Percentiles rank a stretch among this genome's conserved stretches.
Evolutionary conservation across 345 rosid species (phyloP).

Genomic region (Acer campestre): DNA sequence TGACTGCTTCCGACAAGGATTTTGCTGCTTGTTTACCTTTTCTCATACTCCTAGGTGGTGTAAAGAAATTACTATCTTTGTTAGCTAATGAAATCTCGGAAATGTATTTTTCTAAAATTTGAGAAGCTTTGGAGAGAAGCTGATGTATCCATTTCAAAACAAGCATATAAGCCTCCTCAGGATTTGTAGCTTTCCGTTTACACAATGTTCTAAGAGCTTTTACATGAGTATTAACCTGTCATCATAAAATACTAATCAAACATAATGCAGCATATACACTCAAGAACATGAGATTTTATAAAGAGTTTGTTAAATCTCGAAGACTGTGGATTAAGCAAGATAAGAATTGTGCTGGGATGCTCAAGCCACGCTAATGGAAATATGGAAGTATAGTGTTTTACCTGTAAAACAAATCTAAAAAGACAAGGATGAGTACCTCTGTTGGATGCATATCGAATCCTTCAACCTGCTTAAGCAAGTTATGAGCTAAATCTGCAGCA

Average conservation of each 20-base stretch:
- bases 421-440: conserved; percentile 54
- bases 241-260: conserved; percentile 26
- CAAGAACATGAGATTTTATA: not conserved
- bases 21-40: conserved; percentile 47
- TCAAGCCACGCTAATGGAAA: too few species aligned
- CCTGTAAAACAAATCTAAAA: too few species aligned
- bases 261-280: conserved; percentile 2
- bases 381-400: too few species aligned
- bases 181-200: conserved; percentile 60
- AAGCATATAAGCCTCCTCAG: conserved; percentile 65
- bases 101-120: conserved; percentile 65
- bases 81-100: conserved; percentile 41
- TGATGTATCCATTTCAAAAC: conserved; percentile 71
- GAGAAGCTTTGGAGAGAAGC: conserved; percentile 62
- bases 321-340: not conserved
- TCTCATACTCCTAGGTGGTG: conserved; percentile 65
- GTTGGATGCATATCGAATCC: conserved; percentile 83
- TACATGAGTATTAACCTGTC: conserved; percentile 92
- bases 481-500: conserved; percentile 90
- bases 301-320: not conserved
- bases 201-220: conserved; percentile 87
- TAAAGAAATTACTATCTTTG: conserved; percentile 44
- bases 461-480: conserved; percentile 74
- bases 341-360: not conserved
- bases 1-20: conserved; percentile 55